A percentile compares a stretch with the other conserved stretches of the same genome.
These are phyloP conservation scores for Thalassia testudinum DNA, from an alignment of 116 monocot species.

Conservation along the genomic window DNA sequence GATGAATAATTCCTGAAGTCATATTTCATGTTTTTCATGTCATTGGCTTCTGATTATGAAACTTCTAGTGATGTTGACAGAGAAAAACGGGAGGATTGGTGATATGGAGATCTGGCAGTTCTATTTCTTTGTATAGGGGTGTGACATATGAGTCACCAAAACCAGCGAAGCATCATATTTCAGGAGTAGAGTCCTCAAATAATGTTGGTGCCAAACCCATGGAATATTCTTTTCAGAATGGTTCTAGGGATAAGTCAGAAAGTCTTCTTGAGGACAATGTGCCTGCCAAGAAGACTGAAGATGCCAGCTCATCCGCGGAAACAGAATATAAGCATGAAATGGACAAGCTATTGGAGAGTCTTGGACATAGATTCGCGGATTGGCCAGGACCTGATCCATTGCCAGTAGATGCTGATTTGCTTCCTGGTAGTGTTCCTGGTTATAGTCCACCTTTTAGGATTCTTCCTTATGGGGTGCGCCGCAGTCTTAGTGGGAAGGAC, in stretches of 20 bases:
- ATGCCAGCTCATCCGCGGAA: conserved; percentile 14
- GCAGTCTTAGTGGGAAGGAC: conserved; percentile 54
- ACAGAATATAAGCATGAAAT: conserved; percentile 79
- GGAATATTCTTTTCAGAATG: too few relatives aligned
- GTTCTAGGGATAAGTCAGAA: background rate
- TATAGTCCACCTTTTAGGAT: conserved; percentile 75
- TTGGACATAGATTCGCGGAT: conserved; percentile 73
- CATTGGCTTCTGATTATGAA: background rate
- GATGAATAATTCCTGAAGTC: too few relatives aligned
- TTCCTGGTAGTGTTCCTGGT: conserved; percentile 56
- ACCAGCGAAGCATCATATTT: conserved; percentile 13
- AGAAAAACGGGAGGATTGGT: conserved; percentile 96
- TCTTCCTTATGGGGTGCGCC: conserved; percentile 75
- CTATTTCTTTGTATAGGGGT: conserved; percentile 79
- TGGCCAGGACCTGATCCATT: conserved; percentile 83
- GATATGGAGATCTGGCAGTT: conserved; percentile 94
- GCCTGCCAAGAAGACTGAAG: conserved; percentile 14
- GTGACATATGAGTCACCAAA: conserved; percentile 46
- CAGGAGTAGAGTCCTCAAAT: background rate
- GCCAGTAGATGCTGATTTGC: conserved; percentile 94
- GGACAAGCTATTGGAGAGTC: conserved; percentile 60
- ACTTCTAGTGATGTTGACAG: conserved; percentile 13
- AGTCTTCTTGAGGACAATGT: background rate
- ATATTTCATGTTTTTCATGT: too few relatives aligned
- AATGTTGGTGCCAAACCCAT: background rate